Conservation (phyloP, 345 rosid genomes). For the Dipteronia sinensis region DNA sequence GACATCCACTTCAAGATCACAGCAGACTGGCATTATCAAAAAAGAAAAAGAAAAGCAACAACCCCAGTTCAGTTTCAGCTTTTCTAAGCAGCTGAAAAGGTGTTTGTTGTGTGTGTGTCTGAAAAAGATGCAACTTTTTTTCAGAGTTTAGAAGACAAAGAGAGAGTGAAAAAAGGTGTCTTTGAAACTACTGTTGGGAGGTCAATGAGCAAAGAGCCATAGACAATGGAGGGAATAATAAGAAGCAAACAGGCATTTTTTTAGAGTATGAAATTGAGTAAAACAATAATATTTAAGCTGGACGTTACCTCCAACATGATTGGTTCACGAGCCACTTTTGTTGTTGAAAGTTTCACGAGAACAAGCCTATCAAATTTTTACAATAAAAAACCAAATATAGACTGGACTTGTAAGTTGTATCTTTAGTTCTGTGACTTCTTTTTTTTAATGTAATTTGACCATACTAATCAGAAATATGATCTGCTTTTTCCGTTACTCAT, state of each 20-base stretch:
- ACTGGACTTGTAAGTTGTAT: too few relatives aligned
- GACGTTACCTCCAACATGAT: not conserved
- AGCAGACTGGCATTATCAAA: slow-evolving; percentile 39
- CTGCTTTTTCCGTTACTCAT: slow-evolving; percentile 32
- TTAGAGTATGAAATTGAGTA: not conserved
- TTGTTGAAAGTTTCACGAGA: not conserved
- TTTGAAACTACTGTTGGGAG: slow-evolving; percentile 20
- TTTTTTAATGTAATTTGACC: too few relatives aligned
- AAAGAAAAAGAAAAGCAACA: not conserved
- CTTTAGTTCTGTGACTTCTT: too few relatives aligned
- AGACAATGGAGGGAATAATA: slow-evolving; percentile 24
- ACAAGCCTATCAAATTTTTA: not conserved
- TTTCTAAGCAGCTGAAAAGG: slow-evolving; percentile 2
- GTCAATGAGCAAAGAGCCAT: slow-evolving; percentile 30
- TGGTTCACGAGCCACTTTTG: not conserved
- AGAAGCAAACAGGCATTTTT: slow-evolving; percentile 19
- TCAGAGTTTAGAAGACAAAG: not conserved
- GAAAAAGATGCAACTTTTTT: slow-evolving; percentile 8
- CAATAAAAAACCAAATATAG: not conserved
- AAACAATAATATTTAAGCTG: not conserved
- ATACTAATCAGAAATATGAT: too few relatives aligned
- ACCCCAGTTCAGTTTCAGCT: slow-evolving; percentile 13
- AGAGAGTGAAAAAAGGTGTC: slow-evolving; percentile 5
- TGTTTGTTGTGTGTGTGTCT: not conserved
- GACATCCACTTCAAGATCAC: slow-evolving; percentile 58